Evolutionary conservation across 257 asterid genomes (phyloP), one percentile per base, ranked within the genome.

Genomic region (Haberlea rhodopensis): DNA sequence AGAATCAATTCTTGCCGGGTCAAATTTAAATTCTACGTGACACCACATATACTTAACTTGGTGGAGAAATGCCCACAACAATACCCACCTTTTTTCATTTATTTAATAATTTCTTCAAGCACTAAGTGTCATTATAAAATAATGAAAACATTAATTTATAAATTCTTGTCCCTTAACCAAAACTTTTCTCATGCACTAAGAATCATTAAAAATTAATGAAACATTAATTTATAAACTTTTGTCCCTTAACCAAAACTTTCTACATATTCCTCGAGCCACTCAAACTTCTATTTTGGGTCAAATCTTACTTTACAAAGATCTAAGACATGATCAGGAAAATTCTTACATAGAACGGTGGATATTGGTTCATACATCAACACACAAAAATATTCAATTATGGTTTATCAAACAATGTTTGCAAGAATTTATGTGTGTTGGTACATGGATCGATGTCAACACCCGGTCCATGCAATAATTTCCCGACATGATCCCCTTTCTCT

Each of bases 221-320:
- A 27, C 6, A 62, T 59, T 72, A 45, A 16, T 28, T 59, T 53
- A 32, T 43, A 5, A 53, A 10, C 48, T 53, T 22, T 61, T 29
- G 54, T 55, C 25, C 53, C 64, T 60, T 24, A 57, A 71, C 60
- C 62, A 62, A 74, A 67, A 13, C 26, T 46, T 51, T 63, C 71
- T 32, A 57, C 52, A 66, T 19, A 29, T 65, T 72, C 82, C 82
- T 87, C 86, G 90, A 87, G 91, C 88, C 90, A 82, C 86, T 66
- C 84, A 24, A 57, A 69, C 71, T 22, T 61, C 62, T 58, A n/a
- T 69, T 57, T 54, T 65, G 58, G 63, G 65, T 71, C 81, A 70
- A 79, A 73, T 71, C 72, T 25, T 58, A 61, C 43, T 71, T 69
- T 75, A 56, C 66, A 60, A 66, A 67, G 40, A 54, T 71, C 62